phyloP scores from a whole-genome alignment of 805 yeast species.

The Yarrowia sp. region DNA sequence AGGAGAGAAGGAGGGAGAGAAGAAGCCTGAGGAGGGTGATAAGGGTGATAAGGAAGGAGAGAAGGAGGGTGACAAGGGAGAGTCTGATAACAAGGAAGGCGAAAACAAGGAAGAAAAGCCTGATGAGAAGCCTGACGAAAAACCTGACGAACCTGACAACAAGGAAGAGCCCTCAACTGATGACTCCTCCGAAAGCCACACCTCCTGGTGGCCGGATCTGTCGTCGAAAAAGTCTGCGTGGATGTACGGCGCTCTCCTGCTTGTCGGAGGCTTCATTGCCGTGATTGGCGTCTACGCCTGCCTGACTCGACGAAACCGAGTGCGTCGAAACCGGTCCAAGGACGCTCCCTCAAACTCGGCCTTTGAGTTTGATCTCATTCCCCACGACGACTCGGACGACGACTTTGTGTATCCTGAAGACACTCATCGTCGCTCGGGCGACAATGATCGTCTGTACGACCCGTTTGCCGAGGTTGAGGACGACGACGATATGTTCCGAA shows the following conservation, averaged over 20 bases:
- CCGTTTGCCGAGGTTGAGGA: constrained; percentile 20
- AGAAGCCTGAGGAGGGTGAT: constrained; percentile 48
- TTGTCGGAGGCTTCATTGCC: constrained; percentile 45
- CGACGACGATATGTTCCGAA: constrained; percentile 27
- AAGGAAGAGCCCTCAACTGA: too few relatives aligned
- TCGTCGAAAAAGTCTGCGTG: constrained; percentile 34
- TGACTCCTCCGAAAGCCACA: neutral
- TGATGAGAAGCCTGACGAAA: neutral
- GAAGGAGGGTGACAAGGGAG: neutral
- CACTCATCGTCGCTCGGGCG: constrained; percentile 1
- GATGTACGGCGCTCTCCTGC: constrained; percentile 43
- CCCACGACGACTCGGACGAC: constrained; percentile 29
- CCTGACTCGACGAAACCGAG: constrained; percentile 40
- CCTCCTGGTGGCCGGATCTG: constrained; percentile 4
- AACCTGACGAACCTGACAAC: neutral
- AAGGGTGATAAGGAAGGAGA: neutral
- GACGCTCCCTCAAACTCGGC: constrained; percentile 23
- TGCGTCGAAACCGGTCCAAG: constrained; percentile 23
- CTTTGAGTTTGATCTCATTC: constrained; percentile 32
- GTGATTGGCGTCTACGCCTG: constrained; percentile 41
- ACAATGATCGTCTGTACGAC: neutral
- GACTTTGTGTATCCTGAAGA: constrained; percentile 18
- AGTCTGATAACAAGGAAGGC: neutral
- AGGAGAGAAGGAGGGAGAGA: constrained; percentile 44
- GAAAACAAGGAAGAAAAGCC: neutral